Evolutionary conservation across 2,329 filamentous ascomycete genomes (phyloP).

Genomic region (Neoscytalidium dimidiatum): DNA sequence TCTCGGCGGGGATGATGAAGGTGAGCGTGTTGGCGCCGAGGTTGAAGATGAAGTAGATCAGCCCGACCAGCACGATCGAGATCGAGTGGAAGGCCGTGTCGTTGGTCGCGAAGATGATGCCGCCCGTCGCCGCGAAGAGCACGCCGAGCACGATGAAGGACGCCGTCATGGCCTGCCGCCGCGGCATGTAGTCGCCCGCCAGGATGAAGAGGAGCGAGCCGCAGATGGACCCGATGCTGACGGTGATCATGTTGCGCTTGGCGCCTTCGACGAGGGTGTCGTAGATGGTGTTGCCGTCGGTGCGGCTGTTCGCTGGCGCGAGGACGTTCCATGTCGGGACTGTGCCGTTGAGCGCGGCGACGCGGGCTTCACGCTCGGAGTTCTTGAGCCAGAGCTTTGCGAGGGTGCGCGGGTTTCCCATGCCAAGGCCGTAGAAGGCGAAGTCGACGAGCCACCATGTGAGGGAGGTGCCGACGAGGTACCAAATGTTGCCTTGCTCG

Average conservation of each 20-base stretch:
- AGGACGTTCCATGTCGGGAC: slow-evolving; percentile 9
- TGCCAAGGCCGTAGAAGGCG: slow-evolving; percentile 37
- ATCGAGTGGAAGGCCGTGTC: slow-evolving; percentile 27
- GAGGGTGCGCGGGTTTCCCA: slow-evolving; percentile 38
- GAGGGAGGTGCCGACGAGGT: slow-evolving; percentile 38
- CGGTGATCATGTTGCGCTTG: slow-evolving; percentile 37
- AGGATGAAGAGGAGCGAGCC: slow-evolving; percentile 37
- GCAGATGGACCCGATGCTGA: slow-evolving; percentile 34
- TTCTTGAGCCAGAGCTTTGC: slow-evolving; percentile 34
- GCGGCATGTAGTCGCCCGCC: slow-evolving; percentile 35
- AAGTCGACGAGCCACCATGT: slow-evolving; percentile 40
- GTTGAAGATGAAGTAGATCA: slow-evolving; percentile 38
- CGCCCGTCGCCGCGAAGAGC: slow-evolving; percentile 36
- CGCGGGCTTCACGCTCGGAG: neutral
- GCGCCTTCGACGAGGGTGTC: slow-evolving; percentile 29
- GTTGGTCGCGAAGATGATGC: slow-evolving; percentile 32
- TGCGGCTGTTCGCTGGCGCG: neutral
- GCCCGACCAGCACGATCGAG: slow-evolving; percentile 34
- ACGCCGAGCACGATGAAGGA: slow-evolving; percentile 34
- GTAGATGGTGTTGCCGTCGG: slow-evolving; percentile 26
- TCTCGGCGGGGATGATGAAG: slow-evolving; percentile 54
- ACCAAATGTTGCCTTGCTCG: slow-evolving; percentile 38
- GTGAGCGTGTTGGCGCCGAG: slow-evolving; percentile 39
- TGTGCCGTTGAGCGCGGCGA: neutral
- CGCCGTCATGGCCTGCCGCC: slow-evolving; percentile 37